These are phyloP conservation scores for Trametes maxima DNA, from an alignment of 768 basidiomycete species.

Conservation along the genomic window DNA sequence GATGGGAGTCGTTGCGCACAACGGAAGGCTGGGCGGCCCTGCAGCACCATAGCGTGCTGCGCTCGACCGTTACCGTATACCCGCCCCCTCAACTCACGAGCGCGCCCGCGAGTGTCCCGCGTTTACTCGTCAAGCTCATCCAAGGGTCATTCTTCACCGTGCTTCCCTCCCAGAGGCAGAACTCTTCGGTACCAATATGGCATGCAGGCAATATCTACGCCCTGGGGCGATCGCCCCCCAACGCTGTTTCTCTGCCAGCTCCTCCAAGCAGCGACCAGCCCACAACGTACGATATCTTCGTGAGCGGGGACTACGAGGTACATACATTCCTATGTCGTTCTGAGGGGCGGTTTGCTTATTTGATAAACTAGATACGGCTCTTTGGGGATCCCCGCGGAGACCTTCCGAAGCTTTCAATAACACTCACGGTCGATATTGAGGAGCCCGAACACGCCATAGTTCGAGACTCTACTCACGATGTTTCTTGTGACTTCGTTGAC, in stretches of 20 bases:
- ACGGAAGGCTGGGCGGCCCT: slow-evolving; percentile 88
- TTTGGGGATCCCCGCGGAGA: slow-evolving; percentile 72
- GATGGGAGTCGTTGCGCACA: slow-evolving; percentile 72
- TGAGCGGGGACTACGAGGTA: slow-evolving; percentile 87
- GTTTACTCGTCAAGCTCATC: slow-evolving; percentile 59
- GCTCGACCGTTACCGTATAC: slow-evolving; percentile 60
- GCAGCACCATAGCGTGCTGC: slow-evolving; percentile 77
- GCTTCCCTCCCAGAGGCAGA: slow-evolving; percentile 40
- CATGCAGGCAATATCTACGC: slow-evolving; percentile 86
- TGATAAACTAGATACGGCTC: slow-evolving; percentile 62
- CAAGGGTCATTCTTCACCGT: slow-evolving; percentile 81
- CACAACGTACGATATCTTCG: slow-evolving; percentile 65
- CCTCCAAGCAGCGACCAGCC: slow-evolving; percentile 43
- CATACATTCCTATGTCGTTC: slow-evolving; percentile 4
- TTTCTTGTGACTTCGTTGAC: slow-evolving; percentile 69
- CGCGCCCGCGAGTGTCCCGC: slow-evolving; percentile 34
- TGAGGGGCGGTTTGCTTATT: background rate
- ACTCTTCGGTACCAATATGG: slow-evolving; percentile 54
- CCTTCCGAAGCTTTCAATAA: slow-evolving; percentile 59
- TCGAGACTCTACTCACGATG: slow-evolving; percentile 53
- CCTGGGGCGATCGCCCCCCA: slow-evolving; percentile 54
- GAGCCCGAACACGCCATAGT: slow-evolving; percentile 39
- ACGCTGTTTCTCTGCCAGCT: slow-evolving; percentile 51
- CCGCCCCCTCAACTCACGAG: slow-evolving; percentile 38
- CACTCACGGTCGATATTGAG: slow-evolving; percentile 50